Evolutionary conservation across 169 alveolate species (phyloP).

Genomic region (Plasmodium chabaudi): DNA sequence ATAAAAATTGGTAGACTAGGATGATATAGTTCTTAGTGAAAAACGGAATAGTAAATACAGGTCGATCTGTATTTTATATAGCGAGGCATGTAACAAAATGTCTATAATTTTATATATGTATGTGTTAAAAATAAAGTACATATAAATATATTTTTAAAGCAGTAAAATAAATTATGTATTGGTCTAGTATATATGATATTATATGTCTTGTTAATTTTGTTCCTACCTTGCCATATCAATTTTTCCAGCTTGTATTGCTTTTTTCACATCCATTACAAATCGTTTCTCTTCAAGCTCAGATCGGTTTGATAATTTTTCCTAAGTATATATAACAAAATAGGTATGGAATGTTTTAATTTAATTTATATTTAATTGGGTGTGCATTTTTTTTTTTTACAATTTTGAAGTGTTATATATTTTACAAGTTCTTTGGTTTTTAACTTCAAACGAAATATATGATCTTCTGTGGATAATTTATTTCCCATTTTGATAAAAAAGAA

Average conservation of each 20-base stretch:
- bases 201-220: too few relatives aligned
- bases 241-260: slow-evolving; percentile 73
- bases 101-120: too few relatives aligned
- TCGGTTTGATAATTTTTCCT: slow-evolving; percentile 69
- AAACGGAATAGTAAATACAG: too few relatives aligned
- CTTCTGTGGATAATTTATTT: slow-evolving; percentile 67
- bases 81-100: too few relatives aligned
- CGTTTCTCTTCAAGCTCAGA: slow-evolving; percentile 67
- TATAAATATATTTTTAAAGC: too few relatives aligned
- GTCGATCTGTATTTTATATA: too few relatives aligned
- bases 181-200: too few relatives aligned
- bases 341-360: not conserved
- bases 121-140: too few relatives aligned
- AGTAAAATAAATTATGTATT: too few relatives aligned
- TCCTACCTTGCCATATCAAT: slow-evolving; percentile 66
- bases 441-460: slow-evolving; percentile 67
- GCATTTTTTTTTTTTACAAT: not conserved
- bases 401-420: not conserved
- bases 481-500: slow-evolving; percentile 35
- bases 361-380: not conserved
- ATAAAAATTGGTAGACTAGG: not conserved
- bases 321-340: not conserved
- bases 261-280: slow-evolving; percentile 43
- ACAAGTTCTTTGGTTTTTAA: slow-evolving; percentile 74
- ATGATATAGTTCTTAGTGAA: too few relatives aligned